A percentile compares a stretch with the other conserved stretches of the same genome.
phyloP scores from a whole-genome alignment of 768 basidiomycete genomes.

The Paxillus rubicundulus region DNA sequence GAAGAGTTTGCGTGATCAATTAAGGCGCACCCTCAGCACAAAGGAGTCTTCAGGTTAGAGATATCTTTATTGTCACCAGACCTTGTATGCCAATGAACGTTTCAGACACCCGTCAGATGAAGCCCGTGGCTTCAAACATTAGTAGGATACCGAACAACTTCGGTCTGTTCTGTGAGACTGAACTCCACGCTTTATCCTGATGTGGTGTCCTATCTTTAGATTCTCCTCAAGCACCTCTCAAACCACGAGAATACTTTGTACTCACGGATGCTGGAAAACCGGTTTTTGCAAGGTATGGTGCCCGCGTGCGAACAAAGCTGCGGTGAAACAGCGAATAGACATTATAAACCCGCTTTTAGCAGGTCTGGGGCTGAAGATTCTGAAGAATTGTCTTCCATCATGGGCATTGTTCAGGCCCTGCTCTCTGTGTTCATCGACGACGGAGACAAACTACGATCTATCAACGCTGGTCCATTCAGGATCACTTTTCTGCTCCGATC shows the following conservation, averaged over 20 bases:
- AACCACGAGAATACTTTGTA: conserved; percentile 82
- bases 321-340: background rate
- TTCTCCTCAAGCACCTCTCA: conserved; percentile 25
- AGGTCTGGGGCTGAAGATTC: conserved; percentile 54
- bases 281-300: conserved; percentile 80
- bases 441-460: conserved; percentile 79
- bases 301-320: background rate
- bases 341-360: conserved; percentile 28
- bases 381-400: conserved; percentile 70
- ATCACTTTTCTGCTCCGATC: conserved; percentile 86
- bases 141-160: conserved; percentile 33
- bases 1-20: conserved; percentile 65
- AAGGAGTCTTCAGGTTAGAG: conserved; percentile 47
- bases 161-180: conserved; percentile 17
- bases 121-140: conserved; percentile 22
- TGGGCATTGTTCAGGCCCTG: conserved; percentile 93
- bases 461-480: conserved; percentile 76
- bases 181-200: conserved; percentile 5
- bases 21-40: conserved; percentile 62
- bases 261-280: conserved; percentile 97
- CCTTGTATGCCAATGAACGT: conserved; percentile 1
- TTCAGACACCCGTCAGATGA: conserved; percentile 13
- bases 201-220: conserved; percentile 4
- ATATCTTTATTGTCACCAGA: conserved; percentile 4
- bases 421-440: conserved; percentile 96